Conservation (phyloP, 2,329 filamentous ascomycete genomes). For the Tolypocladium tropicale region DNA sequence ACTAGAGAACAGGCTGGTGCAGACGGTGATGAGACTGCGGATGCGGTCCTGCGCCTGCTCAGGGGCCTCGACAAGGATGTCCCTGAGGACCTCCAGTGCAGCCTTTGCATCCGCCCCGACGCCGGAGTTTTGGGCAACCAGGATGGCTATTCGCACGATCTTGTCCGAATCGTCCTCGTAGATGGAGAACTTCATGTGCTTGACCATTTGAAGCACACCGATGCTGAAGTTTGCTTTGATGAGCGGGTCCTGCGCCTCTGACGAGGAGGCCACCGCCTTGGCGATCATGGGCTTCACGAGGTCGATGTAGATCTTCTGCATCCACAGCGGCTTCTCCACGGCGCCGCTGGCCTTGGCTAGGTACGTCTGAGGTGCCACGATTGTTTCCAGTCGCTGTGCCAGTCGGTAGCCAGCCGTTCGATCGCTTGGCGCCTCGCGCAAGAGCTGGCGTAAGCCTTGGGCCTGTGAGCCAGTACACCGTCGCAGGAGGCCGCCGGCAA, state of each 20-base stretch:
- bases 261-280: constrained; percentile 23
- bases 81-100: constrained; percentile 37
- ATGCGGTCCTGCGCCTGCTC: constrained; percentile 37
- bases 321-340: constrained; percentile 33
- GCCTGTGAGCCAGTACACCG: constrained; percentile 25
- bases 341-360: constrained; percentile 32
- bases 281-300: constrained; percentile 34
- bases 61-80: constrained; percentile 35
- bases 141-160: constrained; percentile 39
- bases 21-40: constrained; percentile 35
- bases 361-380: constrained; percentile 28
- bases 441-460: constrained; percentile 21
- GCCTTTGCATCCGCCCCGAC: constrained; percentile 33
- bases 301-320: constrained; percentile 38
- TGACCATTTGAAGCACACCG: constrained; percentile 36
- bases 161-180: constrained; percentile 40
- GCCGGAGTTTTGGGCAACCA: constrained; percentile 30
- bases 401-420: constrained; percentile 25
- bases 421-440: constrained; percentile 23
- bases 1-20: constrained; percentile 26
- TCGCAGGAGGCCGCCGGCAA: constrained; percentile 26
- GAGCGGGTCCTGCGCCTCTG: constrained; percentile 15
- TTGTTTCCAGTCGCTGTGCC: constrained; percentile 29
- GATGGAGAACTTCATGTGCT: constrained; percentile 37
- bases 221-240: constrained; percentile 32